A percentile compares a stretch with the other conserved stretches of the same genome.
phyloP scores from a whole-genome alignment of 768 basidiomycete genomes.

The Agrocybe chaxingu region DNA sequence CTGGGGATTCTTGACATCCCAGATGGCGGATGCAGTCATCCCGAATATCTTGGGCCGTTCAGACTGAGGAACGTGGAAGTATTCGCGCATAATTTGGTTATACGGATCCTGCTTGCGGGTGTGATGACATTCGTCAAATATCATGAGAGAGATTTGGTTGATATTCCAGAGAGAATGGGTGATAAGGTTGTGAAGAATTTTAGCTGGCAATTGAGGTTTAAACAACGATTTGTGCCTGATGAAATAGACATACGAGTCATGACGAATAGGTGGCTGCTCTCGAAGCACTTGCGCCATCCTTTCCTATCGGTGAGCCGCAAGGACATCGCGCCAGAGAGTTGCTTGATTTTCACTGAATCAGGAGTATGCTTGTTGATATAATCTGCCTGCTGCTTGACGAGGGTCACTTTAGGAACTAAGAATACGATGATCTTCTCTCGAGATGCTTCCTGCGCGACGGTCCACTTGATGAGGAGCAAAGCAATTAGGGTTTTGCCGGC shows the following conservation, averaged over 20 bases:
- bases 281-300: conserved; percentile 64
- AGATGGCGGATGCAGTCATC: conserved; percentile 89
- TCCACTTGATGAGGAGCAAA: conserved; percentile 75
- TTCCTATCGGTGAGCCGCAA: conserved; percentile 64
- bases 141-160: conserved; percentile 60
- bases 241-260: conserved; percentile 63
- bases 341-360: conserved; percentile 49
- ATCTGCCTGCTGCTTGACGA: conserved; percentile 79
- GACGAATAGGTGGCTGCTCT: conserved; percentile 70
- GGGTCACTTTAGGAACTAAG: conserved; percentile 79
- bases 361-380: conserved; percentile 65
- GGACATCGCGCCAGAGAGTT: conserved; percentile 70
- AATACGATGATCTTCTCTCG: conserved; percentile 68
- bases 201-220: conserved; percentile 41
- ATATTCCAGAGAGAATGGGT: conserved; percentile 82
- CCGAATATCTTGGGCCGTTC: conserved; percentile 84
- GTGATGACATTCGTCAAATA: conserved; percentile 86
- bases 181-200: conserved; percentile 77
- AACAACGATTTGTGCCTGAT: background rate
- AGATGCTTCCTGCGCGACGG: conserved; percentile 47
- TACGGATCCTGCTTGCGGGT: conserved; percentile 74
- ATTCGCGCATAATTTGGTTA: conserved; percentile 73
- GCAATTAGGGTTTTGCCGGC: conserved; percentile 79
- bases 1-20: conserved; percentile 69
- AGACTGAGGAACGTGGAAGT: conserved; percentile 35